Evolutionary conservation across 163 green algal species (phyloP).

Genomic region (Botryococcus braunii): DNA sequence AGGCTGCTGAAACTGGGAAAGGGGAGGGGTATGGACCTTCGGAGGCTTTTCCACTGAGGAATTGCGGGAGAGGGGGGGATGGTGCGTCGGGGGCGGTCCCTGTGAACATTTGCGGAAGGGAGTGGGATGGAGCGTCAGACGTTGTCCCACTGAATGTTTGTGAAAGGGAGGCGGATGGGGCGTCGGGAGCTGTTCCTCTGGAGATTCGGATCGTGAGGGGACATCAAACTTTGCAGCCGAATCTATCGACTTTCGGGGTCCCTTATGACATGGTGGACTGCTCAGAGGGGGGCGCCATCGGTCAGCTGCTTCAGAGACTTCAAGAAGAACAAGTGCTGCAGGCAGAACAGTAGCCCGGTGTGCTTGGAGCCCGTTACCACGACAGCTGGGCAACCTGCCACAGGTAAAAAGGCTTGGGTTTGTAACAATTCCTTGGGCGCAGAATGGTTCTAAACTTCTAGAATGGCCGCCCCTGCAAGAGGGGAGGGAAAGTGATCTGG

Average conservation of each 20-base stretch:
- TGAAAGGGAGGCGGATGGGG: too few relatives aligned
- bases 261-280: conserved; percentile 55
- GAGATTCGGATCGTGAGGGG: conserved; percentile 18
- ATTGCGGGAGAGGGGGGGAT: not conserved
- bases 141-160: too few relatives aligned
- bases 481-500: too few relatives aligned
- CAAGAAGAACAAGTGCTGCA: conserved; percentile 1
- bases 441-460: too few relatives aligned
- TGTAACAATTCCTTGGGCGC: too few relatives aligned
- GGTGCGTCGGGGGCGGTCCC: not conserved
- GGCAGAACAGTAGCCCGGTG: too few relatives aligned
- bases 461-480: too few relatives aligned
- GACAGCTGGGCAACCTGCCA: too few relatives aligned
- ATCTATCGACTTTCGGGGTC: conserved; percentile 34
- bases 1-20: not conserved
- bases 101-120: not conserved
- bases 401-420: too few relatives aligned
- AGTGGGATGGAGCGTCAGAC: not conserved
- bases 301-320: conserved; percentile 27
- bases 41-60: not conserved
- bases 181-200: too few relatives aligned
- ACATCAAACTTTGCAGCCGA: conserved; percentile 10
- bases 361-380: too few relatives aligned
- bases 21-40: not conserved
- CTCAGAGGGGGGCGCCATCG: conserved; percentile 35